Conservation (phyloP, 1,284 basidiomycete genomes). For the Polyporus tsugae region DNA sequence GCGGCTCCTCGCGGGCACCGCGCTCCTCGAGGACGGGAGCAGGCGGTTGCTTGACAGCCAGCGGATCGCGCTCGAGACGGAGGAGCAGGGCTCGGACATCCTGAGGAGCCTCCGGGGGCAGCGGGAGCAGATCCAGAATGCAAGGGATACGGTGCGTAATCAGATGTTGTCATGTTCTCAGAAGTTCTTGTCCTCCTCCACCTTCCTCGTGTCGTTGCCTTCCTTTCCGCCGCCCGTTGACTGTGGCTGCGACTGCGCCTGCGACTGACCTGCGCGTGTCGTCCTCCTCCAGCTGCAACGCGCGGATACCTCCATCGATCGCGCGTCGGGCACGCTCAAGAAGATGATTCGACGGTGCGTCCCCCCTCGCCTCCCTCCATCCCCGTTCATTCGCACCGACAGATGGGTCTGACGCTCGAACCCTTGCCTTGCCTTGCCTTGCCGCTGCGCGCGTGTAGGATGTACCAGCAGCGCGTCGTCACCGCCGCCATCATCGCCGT, state of each 20-base stretch:
- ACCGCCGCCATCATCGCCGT: slow-evolving; percentile 77
- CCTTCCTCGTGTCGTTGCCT: too few relatives aligned
- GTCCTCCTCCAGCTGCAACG: slow-evolving; percentile 58
- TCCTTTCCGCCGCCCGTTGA: neutral
- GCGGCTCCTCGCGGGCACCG: slow-evolving; percentile 78
- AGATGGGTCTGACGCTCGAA: slow-evolving; percentile 47
- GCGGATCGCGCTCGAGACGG: slow-evolving; percentile 94
- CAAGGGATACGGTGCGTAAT: slow-evolving; percentile 81
- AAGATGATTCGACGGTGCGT: slow-evolving; percentile 72
- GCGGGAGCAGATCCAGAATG: slow-evolving; percentile 95
- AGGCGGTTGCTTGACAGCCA: slow-evolving; percentile 90
- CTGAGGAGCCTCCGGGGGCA: slow-evolving; percentile 87
- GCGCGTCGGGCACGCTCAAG: slow-evolving; percentile 77
- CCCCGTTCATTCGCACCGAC: slow-evolving; percentile 13
- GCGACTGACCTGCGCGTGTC: too few relatives aligned
- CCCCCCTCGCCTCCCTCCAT: neutral
- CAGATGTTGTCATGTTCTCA: too few relatives aligned
- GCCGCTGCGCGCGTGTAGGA: slow-evolving; percentile 51
- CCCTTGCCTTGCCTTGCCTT: too few relatives aligned
- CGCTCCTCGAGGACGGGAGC: slow-evolving; percentile 80
- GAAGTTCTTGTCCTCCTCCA: too few relatives aligned
- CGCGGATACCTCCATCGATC: slow-evolving; percentile 77
- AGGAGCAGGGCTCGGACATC: slow-evolving; percentile 95
- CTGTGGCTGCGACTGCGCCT: too few relatives aligned
- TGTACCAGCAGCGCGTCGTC: slow-evolving; percentile 83